These are phyloP conservation scores for Coleophoma crateriformis DNA, from an alignment of 2,329 filamentous ascomycete genomes.

Conservation along the genomic window DNA sequence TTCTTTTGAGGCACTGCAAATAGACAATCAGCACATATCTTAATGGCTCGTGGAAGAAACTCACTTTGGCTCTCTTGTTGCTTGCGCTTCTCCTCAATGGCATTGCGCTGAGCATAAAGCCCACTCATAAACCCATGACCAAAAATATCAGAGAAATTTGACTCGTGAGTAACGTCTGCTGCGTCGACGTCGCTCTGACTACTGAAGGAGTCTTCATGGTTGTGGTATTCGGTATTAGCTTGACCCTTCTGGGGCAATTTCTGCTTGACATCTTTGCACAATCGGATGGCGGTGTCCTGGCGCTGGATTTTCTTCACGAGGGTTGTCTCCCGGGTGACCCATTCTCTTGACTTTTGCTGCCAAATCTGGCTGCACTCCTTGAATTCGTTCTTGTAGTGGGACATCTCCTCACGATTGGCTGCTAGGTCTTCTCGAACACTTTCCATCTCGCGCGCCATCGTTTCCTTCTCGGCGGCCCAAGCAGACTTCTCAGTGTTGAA, in stretches of 20 bases:
- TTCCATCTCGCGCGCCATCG: background rate
- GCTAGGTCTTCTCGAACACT: background rate
- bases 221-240: background rate
- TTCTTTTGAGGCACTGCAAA: background rate
- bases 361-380: slow-evolving; percentile 8
- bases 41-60: too few species aligned
- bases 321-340: slow-evolving; percentile 32
- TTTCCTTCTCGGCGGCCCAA: background rate
- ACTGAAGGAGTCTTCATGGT: background rate
- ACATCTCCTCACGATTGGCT: background rate
- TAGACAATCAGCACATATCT: too few species aligned
- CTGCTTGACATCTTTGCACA: background rate
- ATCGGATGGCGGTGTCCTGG: slow-evolving; percentile 3
- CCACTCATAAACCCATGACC: background rate
- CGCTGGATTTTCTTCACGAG: slow-evolving; percentile 31
- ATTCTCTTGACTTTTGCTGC: slow-evolving; percentile 25
- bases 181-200: background rate
- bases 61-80: background rate
- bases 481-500: background rate
- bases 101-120: background rate
- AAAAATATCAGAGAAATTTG: background rate
- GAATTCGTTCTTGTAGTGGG: background rate
- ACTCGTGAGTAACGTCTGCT: background rate
- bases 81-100: background rate
- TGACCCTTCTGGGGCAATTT: background rate